These are phyloP conservation scores for Persicaria maculosa DNA, from an alignment of 148 eudicot genomes.

Conservation along the genomic window DNA sequence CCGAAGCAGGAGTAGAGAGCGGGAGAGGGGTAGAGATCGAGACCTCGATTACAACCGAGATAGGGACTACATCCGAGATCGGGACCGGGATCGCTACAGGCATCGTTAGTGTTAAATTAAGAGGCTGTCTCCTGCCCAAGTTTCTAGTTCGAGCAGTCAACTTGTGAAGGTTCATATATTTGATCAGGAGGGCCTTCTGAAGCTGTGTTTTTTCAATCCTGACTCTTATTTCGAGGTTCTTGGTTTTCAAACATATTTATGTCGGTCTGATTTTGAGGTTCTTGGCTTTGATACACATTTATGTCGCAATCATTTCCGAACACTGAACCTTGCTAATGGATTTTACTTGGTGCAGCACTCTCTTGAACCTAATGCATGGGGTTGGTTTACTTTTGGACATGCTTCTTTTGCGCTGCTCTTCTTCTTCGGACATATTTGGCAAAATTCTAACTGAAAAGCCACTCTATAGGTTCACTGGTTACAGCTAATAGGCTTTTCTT, in stretches of 20 bases:
- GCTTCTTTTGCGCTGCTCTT: neutral
- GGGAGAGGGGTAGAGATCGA: constrained; percentile 55
- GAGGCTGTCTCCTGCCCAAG: neutral
- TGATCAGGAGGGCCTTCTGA: neutral
- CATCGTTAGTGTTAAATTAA: constrained; percentile 21
- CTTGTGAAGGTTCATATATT: constrained; percentile 7
- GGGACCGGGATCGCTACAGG: constrained; percentile 55
- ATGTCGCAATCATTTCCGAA: too few species aligned
- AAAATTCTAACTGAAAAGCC: too few species aligned
- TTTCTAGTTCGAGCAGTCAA: neutral
- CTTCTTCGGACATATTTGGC: neutral
- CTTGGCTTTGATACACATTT: too few species aligned
- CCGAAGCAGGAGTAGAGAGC: constrained; percentile 31
- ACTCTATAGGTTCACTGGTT: too few species aligned
- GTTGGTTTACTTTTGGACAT: neutral
- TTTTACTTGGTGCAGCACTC: too few species aligned
- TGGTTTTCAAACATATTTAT: neutral
- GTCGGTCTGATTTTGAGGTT: neutral
- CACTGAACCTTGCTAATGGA: too few species aligned
- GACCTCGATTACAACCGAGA: constrained; percentile 27
- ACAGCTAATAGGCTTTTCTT: too few species aligned
- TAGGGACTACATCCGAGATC: constrained; percentile 36
- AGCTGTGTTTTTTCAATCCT: neutral
- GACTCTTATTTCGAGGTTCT: neutral
- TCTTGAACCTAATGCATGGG: neutral